Conservation (phyloP, 2,329 filamentous ascomycete genomes). For the Colletotrichum sp. region DNA sequence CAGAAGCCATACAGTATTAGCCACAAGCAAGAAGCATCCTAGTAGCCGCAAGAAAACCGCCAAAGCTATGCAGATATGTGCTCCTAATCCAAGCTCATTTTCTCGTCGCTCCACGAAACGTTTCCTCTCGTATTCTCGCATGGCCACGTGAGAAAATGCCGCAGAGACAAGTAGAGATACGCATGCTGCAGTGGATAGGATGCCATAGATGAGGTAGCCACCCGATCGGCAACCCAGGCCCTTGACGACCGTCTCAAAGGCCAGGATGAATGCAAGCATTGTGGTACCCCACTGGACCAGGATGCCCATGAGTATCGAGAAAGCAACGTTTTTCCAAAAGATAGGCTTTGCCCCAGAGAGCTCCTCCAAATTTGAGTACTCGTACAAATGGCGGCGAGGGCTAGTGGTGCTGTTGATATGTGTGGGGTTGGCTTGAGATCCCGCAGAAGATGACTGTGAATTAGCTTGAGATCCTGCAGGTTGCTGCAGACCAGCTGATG, state of each 20-base stretch:
- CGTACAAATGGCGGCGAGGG: background rate
- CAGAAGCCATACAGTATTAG: background rate
- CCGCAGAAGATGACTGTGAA: fast-evolving
- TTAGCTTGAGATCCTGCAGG: background rate
- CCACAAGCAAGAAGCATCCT: background rate
- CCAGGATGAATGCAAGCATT: background rate
- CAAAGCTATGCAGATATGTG: fast-evolving
- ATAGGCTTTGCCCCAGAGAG: background rate
- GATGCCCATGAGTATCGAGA: background rate
- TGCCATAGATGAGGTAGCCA: background rate
- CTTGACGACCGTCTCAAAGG: background rate
- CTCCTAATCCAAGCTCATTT: background rate
- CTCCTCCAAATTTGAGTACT: background rate
- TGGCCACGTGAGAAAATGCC: fast-evolving
- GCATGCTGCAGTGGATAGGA: fast-evolving
- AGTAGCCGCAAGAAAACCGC: fast-evolving
- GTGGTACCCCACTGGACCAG: background rate
- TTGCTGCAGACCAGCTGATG: fast-evolving
- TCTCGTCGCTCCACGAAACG: fast-evolving
- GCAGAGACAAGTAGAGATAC: fast-evolving
- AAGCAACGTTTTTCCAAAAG: background rate
- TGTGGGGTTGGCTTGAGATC: background rate
- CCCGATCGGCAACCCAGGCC: background rate
- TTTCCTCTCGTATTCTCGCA: background rate
- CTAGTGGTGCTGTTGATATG: fast-evolving